A percentile compares a stretch with the other conserved stretches of the same genome.
Evolutionary conservation across 805 yeast genomes (phyloP).

Genomic region (Yarrowia osloensis): DNA sequence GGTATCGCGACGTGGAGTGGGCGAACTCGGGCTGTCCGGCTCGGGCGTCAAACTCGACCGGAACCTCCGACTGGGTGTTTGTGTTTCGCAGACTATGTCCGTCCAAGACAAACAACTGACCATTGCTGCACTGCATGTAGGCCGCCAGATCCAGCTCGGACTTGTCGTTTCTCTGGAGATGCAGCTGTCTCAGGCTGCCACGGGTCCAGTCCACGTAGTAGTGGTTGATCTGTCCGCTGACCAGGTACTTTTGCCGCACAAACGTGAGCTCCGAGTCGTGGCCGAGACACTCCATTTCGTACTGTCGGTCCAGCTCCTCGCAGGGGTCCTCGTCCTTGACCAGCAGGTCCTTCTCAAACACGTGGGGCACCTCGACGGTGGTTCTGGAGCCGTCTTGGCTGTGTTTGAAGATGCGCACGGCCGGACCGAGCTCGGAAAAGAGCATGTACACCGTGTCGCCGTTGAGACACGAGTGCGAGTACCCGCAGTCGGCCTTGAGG

Average conservation of each 20-base stretch:
- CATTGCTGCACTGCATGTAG: constrained; percentile 21
- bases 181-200: background rate
- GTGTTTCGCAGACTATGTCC: background rate
- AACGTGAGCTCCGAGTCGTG: constrained; percentile 16
- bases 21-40: background rate
- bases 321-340: constrained; percentile 13
- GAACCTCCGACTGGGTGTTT: background rate
- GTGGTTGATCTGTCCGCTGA: background rate
- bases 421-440: constrained; percentile 10
- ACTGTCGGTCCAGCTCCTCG: constrained; percentile 18
- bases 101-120: constrained; percentile 16
- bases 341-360: constrained; percentile 7
- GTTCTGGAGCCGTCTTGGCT: background rate
- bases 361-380: constrained; percentile 12
- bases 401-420: constrained; percentile 1
- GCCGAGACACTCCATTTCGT: constrained; percentile 24
- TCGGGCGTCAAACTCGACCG: background rate
- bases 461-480: constrained; percentile 17
- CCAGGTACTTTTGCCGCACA: constrained; percentile 13
- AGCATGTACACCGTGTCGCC: constrained; percentile 24
- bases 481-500: constrained; percentile 15
- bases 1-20: background rate
- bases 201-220: background rate
- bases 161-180: background rate
- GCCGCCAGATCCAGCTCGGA: constrained; percentile 15